Evolutionary conservation across 2,329 filamentous ascomycete species (phyloP).

Genomic region (Blumeria hordei): DNA sequence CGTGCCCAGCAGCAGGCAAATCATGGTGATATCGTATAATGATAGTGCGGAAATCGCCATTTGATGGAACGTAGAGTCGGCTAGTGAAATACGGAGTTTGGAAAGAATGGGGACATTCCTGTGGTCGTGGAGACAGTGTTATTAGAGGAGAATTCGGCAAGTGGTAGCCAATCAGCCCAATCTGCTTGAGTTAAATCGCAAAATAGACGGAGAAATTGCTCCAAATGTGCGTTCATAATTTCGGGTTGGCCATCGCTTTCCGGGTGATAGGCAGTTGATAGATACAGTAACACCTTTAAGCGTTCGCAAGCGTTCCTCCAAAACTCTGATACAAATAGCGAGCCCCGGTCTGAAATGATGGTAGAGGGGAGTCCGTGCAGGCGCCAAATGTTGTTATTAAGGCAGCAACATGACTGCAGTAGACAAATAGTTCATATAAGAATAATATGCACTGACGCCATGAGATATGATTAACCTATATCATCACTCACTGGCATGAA

Average conservation of each 20-base stretch:
- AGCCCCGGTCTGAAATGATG: conserved; percentile 5
- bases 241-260: conserved; percentile 7
- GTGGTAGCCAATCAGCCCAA: too few species aligned
- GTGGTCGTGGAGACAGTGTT: too few species aligned
- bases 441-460: too few species aligned
- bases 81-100: too few species aligned
- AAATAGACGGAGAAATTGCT: conserved; percentile 3
- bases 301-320: conserved; percentile 2
- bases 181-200: too few species aligned
- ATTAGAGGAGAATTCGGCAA: too few species aligned
- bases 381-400: too few species aligned
- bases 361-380: not conserved
- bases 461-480: too few species aligned
- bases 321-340: conserved; percentile 4
- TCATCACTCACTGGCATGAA: too few species aligned
- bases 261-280: conserved; percentile 3
- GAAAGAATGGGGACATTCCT: too few species aligned
- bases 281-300: not conserved
- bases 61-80: not conserved
- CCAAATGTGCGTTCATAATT: conserved; percentile 2
- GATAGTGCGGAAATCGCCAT: not conserved
- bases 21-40: not conserved
- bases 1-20: not conserved
- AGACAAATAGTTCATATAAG: too few species aligned
- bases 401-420: too few species aligned